phyloP scores from a whole-genome alignment of 163 green algal genomes.

The Scenedesmus sp. region DNA sequence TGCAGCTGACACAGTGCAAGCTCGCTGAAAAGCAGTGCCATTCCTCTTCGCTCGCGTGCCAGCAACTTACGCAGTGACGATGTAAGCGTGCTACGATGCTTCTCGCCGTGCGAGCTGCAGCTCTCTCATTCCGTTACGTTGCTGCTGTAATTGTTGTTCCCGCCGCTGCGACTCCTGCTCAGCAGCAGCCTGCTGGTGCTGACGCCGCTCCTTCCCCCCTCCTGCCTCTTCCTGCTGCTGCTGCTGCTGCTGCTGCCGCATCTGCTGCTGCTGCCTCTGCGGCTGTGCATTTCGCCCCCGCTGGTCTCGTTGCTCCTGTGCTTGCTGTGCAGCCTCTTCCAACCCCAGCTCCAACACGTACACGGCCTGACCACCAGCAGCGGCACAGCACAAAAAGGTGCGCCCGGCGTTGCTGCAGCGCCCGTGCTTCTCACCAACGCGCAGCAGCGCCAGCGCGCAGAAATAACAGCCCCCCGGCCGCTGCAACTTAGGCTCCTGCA shows the following conservation, averaged over 20 bases:
- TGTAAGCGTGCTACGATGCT: neutral
- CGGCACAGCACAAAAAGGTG: constrained; percentile 49
- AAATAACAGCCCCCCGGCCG: neutral
- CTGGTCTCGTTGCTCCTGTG: neutral
- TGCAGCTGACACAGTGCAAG: too few species aligned
- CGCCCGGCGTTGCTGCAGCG: constrained; percentile 44
- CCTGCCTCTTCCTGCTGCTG: neutral
- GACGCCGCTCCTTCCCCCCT: neutral
- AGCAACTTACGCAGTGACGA: neutral
- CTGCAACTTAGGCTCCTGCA: neutral
- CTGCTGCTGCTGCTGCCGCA: neutral
- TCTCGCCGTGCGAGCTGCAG: neutral
- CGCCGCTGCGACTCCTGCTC: neutral
- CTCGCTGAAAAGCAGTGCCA: too few species aligned
- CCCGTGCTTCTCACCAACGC: neutral
- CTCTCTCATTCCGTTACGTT: neutral
- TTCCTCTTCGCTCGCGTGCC: too few species aligned
- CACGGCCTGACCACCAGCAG: constrained; percentile 43
- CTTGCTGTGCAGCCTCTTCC: constrained; percentile 7
- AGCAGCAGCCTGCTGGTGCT: too few species aligned
- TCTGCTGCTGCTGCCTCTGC: neutral
- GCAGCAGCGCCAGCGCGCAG: constrained; percentile 4
- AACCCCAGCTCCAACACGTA: constrained; percentile 58
- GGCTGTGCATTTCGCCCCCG: neutral
- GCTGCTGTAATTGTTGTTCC: neutral